Evolutionary conservation across 2,329 filamentous ascomycete genomes (phyloP).

Genomic region (Achaetomium macrosporum): DNA sequence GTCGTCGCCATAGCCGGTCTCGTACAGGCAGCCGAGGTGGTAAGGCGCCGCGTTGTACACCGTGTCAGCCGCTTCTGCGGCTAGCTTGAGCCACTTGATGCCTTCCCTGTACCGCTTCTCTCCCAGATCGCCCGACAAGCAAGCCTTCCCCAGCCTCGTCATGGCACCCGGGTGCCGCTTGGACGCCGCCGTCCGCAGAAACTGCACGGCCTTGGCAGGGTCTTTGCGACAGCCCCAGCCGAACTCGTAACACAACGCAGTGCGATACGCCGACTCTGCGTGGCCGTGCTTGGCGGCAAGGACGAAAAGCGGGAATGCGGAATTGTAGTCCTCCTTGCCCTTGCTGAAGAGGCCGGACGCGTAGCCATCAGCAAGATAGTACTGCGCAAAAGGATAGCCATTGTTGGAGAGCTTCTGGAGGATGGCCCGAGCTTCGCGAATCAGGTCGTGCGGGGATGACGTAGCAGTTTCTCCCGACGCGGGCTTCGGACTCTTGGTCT

Average conservation of each 20-base stretch:
- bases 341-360: conserved; percentile 94
- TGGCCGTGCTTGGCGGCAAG: conserved; percentile 95
- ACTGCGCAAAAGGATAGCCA: conserved; percentile 94
- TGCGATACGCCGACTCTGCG: conserved; percentile 89
- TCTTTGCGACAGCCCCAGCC: conserved; percentile 94
- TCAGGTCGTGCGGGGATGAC: conserved; percentile 58
- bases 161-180: conserved; percentile 96
- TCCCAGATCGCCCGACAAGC: conserved; percentile 82
- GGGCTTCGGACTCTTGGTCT: conserved; percentile 42
- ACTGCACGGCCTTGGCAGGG: conserved; percentile 86
- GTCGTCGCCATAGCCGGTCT: conserved; percentile 89
- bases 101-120: conserved; percentile 83
- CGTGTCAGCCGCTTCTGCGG: conserved; percentile 77
- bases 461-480: conserved; percentile 41
- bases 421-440: conserved; percentile 84
- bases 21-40: conserved; percentile 81
- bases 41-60: conserved; percentile 94
- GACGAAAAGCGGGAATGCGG: conserved; percentile 87
- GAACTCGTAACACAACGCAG: conserved; percentile 94
- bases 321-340: conserved; percentile 84
- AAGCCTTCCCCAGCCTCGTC: conserved; percentile 85
- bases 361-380: conserved; percentile 92
- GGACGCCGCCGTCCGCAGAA: conserved; percentile 80
- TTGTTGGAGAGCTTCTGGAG: conserved; percentile 78
- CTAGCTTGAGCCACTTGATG: conserved; percentile 93